Conservation (phyloP, 495 filamentous ascomycete species). For the Lentithecium fluviatile region DNA sequence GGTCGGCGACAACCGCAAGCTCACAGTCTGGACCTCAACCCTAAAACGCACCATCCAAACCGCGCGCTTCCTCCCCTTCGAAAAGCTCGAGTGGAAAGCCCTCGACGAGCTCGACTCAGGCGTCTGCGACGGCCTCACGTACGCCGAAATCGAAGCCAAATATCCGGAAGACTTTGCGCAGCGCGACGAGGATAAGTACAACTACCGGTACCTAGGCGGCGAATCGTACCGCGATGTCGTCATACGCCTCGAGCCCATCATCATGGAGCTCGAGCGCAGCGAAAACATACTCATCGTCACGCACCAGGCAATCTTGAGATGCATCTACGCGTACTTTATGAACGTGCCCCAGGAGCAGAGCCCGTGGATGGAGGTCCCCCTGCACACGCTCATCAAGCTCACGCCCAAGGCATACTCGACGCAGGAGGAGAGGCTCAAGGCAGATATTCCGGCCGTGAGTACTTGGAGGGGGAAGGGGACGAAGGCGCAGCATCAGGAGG, state of each 20-base stretch:
- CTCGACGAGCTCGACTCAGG: constrained; percentile 95
- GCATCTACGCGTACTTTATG: constrained; percentile 99
- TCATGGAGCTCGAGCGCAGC: constrained; percentile 95
- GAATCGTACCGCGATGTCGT: constrained; percentile 98
- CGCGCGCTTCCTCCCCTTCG: constrained; percentile 78
- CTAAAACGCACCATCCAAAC: constrained; percentile 90
- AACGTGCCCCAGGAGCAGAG: constrained; percentile 86
- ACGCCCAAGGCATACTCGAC: constrained; percentile 94
- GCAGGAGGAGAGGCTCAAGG: constrained; percentile 78
- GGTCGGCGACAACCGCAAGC: constrained; percentile 71
- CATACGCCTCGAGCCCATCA: constrained; percentile 95
- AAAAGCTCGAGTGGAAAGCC: constrained; percentile 97
- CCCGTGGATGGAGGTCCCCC: constrained; percentile 96
- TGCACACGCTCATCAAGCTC: constrained; percentile 94
- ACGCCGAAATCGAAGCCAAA: constrained; percentile 82
- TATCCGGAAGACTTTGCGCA: constrained; percentile 95
- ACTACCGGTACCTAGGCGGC: constrained; percentile 96
- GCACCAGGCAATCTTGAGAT: constrained; percentile 92
- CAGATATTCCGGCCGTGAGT: constrained; percentile 89
- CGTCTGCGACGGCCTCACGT: constrained; percentile 93
- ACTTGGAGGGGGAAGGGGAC: constrained; percentile 92
- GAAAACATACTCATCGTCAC: constrained; percentile 98
- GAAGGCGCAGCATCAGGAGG: constrained; percentile 67
- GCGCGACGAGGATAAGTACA: constrained; percentile 96
- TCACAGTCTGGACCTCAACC: constrained; percentile 97